Evolutionary conservation across 129 eudicot species (phyloP).

Genomic region (Rutidosis leptorrhynchoides): DNA sequence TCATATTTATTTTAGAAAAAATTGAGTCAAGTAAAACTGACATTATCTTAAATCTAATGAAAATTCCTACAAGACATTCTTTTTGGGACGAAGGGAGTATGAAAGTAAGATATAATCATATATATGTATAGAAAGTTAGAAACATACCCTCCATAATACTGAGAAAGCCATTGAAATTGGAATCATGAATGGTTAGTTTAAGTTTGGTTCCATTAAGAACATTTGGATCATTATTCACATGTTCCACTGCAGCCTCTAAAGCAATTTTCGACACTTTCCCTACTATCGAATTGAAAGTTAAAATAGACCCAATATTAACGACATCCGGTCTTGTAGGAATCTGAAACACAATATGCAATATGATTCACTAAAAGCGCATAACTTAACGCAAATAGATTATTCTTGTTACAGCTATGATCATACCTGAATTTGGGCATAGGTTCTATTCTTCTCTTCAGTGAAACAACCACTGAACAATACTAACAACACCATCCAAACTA

Average conservation of each 20-base stretch:
- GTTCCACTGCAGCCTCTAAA: slow-evolving; percentile 51
- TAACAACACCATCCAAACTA: slow-evolving; percentile 22
- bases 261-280: slow-evolving; percentile 62
- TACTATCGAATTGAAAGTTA: slow-evolving; percentile 42
- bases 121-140: no score
- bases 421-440: slow-evolving; percentile 12
- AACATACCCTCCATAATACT: slow-evolving; percentile 62
- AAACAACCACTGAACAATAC: slow-evolving; percentile 20
- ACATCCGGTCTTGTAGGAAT: slow-evolving; percentile 45
- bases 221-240: slow-evolving; percentile 51
- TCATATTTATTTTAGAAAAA: no score
- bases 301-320: slow-evolving; percentile 53
- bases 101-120: not conserved
- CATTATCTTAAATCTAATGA: no score
- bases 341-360: slow-evolving; percentile 23
- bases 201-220: slow-evolving; percentile 56
- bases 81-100: no score
- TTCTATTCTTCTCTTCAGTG: slow-evolving; percentile 9
- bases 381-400: not conserved
- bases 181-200: slow-evolving; percentile 38
- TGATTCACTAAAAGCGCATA: no score
- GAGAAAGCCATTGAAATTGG: slow-evolving; percentile 50
- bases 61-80: no score
- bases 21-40: no score
- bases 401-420: not conserved